Conservation (phyloP, 1,139 yeast species). For the Arxiozyma telluris region DNA sequence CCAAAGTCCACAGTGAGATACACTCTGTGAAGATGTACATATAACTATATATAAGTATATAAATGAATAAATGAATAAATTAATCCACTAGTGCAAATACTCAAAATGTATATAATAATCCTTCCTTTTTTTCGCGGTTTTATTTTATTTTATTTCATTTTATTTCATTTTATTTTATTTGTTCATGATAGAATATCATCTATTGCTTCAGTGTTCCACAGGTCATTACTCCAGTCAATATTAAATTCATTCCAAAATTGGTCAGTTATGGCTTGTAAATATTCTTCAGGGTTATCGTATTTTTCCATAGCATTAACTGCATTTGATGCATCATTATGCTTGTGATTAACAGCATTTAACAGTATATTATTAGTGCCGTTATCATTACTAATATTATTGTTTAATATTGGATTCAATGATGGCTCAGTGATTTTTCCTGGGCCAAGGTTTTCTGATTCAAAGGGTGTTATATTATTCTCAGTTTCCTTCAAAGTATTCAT, state of each 20-base stretch:
- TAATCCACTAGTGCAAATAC: no score
- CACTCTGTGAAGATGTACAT: background rate
- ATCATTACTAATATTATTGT: background rate
- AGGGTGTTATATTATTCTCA: background rate
- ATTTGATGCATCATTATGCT: background rate
- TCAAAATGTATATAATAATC: background rate
- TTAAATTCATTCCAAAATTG: constrained; percentile 18
- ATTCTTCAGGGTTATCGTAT: background rate
- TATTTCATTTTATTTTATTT: background rate
- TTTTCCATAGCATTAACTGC: background rate
- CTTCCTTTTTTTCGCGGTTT: background rate
- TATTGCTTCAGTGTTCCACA: constrained; percentile 5
- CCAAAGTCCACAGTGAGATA: constrained; percentile 8
- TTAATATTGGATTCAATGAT: background rate
- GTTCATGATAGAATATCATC: background rate
- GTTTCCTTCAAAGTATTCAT: background rate
- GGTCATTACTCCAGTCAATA: constrained; percentile 11
- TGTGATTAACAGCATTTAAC: background rate
- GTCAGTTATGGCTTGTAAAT: constrained; percentile 9
- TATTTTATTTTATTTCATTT: background rate
- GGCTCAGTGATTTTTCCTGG: background rate
- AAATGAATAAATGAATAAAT: background rate
- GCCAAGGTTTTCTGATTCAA: background rate
- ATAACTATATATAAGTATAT: no score
- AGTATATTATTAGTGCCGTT: background rate